Percentiles rank a stretch among this genome's conserved stretches.
Evolutionary conservation across 2,329 filamentous ascomycete genomes (phyloP).

Genomic region (Blastomyces emzantsi): DNA sequence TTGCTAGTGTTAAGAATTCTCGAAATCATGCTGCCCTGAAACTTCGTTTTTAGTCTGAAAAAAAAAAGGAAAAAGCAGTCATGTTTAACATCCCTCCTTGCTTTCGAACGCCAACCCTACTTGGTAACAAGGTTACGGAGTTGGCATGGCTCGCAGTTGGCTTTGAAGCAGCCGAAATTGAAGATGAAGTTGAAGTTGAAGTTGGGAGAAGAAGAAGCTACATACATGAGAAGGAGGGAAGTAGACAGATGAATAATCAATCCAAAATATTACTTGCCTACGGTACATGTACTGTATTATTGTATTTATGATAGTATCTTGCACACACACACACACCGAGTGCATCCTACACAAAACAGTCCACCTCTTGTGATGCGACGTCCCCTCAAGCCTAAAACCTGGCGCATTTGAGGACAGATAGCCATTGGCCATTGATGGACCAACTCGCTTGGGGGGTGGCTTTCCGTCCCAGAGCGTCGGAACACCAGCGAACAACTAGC

Average conservation of each 20-base stretch:
- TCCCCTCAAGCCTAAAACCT: not conserved
- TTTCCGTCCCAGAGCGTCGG: slow-evolving; percentile 6
- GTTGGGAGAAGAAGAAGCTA: not conserved
- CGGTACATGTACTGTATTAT: not conserved
- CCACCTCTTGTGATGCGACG: not conserved
- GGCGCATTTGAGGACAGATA: slow-evolving; percentile 10
- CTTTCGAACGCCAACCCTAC: too few relatives aligned
- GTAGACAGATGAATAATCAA: not conserved
- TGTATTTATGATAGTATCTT: not conserved
- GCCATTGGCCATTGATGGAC: slow-evolving; percentile 20
- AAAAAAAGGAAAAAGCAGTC: not conserved
- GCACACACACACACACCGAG: not conserved
- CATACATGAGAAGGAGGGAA: not conserved
- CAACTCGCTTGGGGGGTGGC: not conserved
- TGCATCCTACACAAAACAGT: not conserved
- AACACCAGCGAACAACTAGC: slow-evolving; percentile 1
- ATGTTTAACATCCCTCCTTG: not conserved
- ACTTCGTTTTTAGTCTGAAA: not conserved
- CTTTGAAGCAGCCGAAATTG: too few relatives aligned
- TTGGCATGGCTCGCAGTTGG: not conserved
- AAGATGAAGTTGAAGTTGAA: not conserved
- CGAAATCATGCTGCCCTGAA: not conserved
- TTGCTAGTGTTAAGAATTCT: not conserved
- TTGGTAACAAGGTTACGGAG: too few relatives aligned
- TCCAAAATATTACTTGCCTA: not conserved